A percentile compares a stretch with the other conserved stretches of the same genome.
Evolutionary conservation across 345 rosid genomes (phyloP).

Genomic region (Eucalyptus curtisii): DNA sequence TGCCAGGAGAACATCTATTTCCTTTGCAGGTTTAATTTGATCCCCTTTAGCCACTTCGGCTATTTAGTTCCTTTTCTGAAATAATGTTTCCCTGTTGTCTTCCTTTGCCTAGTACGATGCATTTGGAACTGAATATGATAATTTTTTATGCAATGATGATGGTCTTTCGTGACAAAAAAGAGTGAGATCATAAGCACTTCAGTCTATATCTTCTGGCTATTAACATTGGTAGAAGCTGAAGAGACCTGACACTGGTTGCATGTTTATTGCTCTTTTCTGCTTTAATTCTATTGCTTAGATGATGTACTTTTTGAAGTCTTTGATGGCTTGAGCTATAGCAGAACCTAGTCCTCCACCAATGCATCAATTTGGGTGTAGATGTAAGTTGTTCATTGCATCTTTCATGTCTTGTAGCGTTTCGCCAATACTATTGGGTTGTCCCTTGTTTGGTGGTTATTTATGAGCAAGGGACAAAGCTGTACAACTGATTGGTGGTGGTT

Average conservation of each 20-base stretch:
- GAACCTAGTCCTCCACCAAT: background rate
- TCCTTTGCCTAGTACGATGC: background rate
- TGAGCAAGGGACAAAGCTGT: background rate
- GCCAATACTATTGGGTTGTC: background rate
- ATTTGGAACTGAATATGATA: background rate
- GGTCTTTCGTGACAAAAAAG: background rate
- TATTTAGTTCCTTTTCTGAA: background rate
- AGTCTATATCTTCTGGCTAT: background rate
- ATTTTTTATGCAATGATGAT: background rate
- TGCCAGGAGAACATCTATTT: constrained; percentile 79
- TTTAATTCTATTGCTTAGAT: background rate
- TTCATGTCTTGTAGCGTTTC: background rate
- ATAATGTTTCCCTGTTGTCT: background rate
- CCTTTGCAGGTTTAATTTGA: constrained; percentile 66
- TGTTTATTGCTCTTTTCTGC: background rate
- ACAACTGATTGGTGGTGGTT: background rate
- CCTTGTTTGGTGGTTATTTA: background rate
- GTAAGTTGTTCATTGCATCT: background rate
- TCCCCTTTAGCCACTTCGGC: background rate
- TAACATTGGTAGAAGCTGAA: background rate
- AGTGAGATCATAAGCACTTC: background rate
- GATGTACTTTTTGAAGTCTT: background rate
- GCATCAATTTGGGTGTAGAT: background rate
- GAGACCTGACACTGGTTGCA: background rate
- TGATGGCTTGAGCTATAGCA: background rate